These are phyloP conservation scores for Aspergillus proliferans DNA, from an alignment of 2,329 filamentous ascomycete species.

Conservation along the genomic window DNA sequence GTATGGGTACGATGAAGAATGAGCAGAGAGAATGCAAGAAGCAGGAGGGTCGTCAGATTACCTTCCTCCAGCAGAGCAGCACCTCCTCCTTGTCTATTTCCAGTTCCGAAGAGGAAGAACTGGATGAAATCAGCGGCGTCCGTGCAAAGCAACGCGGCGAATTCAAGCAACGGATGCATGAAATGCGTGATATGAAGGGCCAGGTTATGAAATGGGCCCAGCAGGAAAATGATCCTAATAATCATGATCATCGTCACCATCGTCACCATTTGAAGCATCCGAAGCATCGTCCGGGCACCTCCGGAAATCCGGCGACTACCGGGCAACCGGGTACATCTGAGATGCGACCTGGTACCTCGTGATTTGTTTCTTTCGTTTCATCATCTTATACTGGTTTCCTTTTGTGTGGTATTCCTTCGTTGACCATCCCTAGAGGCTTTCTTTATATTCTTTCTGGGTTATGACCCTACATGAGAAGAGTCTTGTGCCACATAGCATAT, in stretches of 20 bases:
- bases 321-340: neutral
- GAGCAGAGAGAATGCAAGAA: conserved; percentile 71
- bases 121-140: conserved; percentile 39
- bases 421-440: no score
- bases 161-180: conserved; percentile 24
- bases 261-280: neutral
- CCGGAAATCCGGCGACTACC: neutral
- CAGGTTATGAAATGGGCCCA: conserved; percentile 33
- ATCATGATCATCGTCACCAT: neutral
- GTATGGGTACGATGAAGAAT: conserved; percentile 67
- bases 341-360: neutral
- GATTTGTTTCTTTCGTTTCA: no score
- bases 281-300: neutral
- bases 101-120: conserved; percentile 53
- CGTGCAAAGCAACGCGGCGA: conserved; percentile 20
- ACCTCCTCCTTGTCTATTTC: conserved; percentile 45
- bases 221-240: conserved; percentile 10
- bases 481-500: no score
- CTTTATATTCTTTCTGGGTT: no score
- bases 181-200: conserved; percentile 33
- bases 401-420: no score
- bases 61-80: conserved; percentile 49
- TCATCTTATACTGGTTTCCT: no score
- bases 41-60: conserved; percentile 46
- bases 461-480: no score